These are phyloP conservation scores for Dissophora ornata DNA, from an alignment of 192 early-diverging fungal species.

Conservation along the genomic window DNA sequence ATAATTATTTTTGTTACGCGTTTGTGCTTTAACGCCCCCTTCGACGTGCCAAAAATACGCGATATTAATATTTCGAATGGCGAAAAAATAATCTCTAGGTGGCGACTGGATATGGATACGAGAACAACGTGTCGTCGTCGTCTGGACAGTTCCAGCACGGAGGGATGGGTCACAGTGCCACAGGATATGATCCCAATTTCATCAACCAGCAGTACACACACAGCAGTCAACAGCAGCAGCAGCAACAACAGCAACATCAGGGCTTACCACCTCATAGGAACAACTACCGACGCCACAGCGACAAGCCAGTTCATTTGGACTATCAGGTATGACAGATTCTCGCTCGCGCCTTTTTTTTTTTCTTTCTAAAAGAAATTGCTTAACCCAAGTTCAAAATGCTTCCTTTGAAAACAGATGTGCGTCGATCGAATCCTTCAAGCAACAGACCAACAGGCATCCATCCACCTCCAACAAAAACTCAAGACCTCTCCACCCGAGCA, in stretches of 20 bases:
- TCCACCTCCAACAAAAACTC: constrained; percentile 77
- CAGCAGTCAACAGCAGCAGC: constrained; percentile 1
- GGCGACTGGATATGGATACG: constrained; percentile 37
- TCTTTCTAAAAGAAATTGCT: no score
- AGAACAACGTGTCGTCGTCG: constrained; percentile 5
- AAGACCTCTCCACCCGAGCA: constrained; percentile 64
- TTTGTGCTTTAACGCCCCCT: no score
- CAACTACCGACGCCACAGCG: constrained; percentile 43
- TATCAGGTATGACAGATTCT: constrained; percentile 43
- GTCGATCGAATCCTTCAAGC: constrained; percentile 77
- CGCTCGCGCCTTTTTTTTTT: background rate
- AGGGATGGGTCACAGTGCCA: constrained; percentile 14
- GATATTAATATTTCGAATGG: no score
- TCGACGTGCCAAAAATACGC: no score
- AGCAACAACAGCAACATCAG: constrained; percentile 23
- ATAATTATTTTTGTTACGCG: no score
- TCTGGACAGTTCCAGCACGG: constrained; percentile 10
- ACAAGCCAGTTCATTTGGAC: constrained; percentile 41
- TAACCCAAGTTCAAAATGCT: no score
- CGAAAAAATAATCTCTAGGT: no score
- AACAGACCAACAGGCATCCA: constrained; percentile 80
- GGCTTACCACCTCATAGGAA: constrained; percentile 20
- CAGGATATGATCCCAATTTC: constrained; percentile 31
- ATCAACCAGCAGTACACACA: constrained; percentile 36
- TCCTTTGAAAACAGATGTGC: constrained; percentile 62